Conservation (phyloP, 345 rosid species). For the Fremontodendron californicum region DNA sequence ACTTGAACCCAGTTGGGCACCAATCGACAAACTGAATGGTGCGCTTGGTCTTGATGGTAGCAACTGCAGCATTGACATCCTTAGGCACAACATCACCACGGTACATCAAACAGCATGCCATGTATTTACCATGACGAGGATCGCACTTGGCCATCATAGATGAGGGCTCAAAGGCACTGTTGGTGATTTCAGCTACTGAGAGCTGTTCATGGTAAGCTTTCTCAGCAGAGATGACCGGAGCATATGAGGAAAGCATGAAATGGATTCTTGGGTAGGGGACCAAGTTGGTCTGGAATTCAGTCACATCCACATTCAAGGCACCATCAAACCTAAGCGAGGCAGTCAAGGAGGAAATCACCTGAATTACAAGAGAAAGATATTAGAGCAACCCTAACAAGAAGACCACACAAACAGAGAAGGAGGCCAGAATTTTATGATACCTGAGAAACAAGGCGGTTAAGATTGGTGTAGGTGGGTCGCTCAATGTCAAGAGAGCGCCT, state of each 20-base stretch:
- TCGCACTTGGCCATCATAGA: conserved; percentile 55
- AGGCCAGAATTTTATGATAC: conserved; percentile 7
- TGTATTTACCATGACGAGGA: too few species aligned
- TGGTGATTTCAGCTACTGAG: conserved; percentile 58
- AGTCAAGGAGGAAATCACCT: conserved; percentile 74
- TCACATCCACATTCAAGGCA: too few species aligned
- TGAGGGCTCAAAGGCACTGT: conserved; percentile 50
- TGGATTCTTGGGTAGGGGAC: too few species aligned
- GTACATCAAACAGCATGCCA: conserved; percentile 83
- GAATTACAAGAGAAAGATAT: background rate
- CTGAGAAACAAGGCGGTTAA: conserved; percentile 72
- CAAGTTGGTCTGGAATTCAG: too few species aligned
- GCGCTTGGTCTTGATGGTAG: conserved; percentile 67
- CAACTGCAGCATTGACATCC: conserved; percentile 70
- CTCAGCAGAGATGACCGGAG: too few species aligned
- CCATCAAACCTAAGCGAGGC: conserved; percentile 70
- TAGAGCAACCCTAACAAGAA: background rate
- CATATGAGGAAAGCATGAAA: too few species aligned
- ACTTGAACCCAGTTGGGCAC: conserved; percentile 77
- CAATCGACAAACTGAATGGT: conserved; percentile 78
- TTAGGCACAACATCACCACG: conserved; percentile 81
- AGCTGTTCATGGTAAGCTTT: conserved; percentile 57
- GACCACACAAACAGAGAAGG: background rate
- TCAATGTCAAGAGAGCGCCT: too few species aligned
- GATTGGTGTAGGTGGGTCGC: conserved; percentile 78